A percentile compares a stretch with the other conserved stretches of the same genome.
Conservation (phyloP, 352 stramenopile species). For the Globisporangium okanoganense region DNA sequence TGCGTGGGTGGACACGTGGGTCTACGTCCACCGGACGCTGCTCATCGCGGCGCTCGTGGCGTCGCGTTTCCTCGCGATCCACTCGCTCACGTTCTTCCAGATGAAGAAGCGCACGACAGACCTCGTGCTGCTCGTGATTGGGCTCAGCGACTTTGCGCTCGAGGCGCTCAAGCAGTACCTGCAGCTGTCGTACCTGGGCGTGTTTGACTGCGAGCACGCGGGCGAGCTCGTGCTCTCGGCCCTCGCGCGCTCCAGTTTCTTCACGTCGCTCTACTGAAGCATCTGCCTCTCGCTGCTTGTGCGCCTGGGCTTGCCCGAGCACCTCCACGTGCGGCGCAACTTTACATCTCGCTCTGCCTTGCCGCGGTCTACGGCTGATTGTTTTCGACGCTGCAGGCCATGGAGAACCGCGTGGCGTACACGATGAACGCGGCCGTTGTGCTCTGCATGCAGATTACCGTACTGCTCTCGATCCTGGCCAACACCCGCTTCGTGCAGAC, state of each 20-base stretch:
- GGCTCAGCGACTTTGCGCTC: conserved; percentile 44
- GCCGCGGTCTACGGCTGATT: conserved; percentile 53
- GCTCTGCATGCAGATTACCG: conserved; percentile 37
- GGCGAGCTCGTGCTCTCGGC: conserved; percentile 30
- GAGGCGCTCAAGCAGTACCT: conserved; percentile 47
- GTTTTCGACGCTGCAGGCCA: conserved; percentile 31
- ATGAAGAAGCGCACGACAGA: conserved; percentile 67
- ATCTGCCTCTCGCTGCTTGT: conserved; percentile 67
- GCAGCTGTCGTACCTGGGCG: conserved; percentile 39
- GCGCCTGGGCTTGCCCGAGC: conserved; percentile 50
- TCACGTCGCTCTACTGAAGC: conserved; percentile 77
- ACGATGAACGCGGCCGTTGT: conserved; percentile 39
- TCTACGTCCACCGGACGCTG: conserved; percentile 45
- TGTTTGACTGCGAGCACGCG: conserved; percentile 19
- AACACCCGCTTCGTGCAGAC: conserved; percentile 48
- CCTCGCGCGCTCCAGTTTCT: conserved; percentile 57
- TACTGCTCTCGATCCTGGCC: conserved; percentile 36
- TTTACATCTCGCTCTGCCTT: conserved; percentile 43
- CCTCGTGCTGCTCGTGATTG: conserved; percentile 64
- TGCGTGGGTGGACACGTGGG: conserved; percentile 39
- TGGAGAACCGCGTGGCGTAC: conserved; percentile 28
- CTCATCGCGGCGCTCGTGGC: conserved; percentile 30
- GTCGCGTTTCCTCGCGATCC: conserved; percentile 55
- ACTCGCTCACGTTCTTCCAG: conserved; percentile 54
- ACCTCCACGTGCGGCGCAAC: conserved; percentile 44